Conservation (phyloP, 371 early-diverging fungal genomes). For the Encephalitozoon romaleae region DNA sequence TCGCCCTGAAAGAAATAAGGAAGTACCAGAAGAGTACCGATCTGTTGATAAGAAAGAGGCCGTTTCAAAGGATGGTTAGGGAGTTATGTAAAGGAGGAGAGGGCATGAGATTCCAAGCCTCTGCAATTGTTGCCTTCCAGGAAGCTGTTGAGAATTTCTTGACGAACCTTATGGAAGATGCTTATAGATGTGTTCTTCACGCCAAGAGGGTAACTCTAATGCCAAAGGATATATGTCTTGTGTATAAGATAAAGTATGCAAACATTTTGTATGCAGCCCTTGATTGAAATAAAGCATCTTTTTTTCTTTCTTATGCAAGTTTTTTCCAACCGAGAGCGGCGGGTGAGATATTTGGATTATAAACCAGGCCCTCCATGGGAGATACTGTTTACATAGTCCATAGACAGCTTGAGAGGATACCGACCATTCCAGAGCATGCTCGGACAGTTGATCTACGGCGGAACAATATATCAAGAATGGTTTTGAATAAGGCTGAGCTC, state of each 20-base stretch:
- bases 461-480: slow-evolving; percentile 37
- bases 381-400: slow-evolving; percentile 6
- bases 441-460: slow-evolving; percentile 14
- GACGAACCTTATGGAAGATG: slow-evolving; percentile 78
- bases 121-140: slow-evolving; percentile 73
- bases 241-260: slow-evolving; percentile 68
- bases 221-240: slow-evolving; percentile 78
- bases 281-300: background rate
- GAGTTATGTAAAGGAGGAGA: slow-evolving; percentile 44
- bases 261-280: slow-evolving; percentile 39
- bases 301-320: background rate
- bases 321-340: background rate
- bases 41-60: slow-evolving; percentile 67
- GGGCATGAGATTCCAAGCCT: slow-evolving; percentile 64
- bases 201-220: slow-evolving; percentile 82
- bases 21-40: slow-evolving; percentile 67
- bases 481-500: background rate
- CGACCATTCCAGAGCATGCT: background rate
- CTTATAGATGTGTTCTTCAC: slow-evolving; percentile 77
- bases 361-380: background rate
- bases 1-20: slow-evolving; percentile 67
- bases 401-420: slow-evolving; percentile 15
- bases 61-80: slow-evolving; percentile 69
- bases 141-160: slow-evolving; percentile 78
- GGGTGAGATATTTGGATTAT: background rate